A percentile compares a stretch with the other conserved stretches of the same genome.
Conservation (phyloP, 768 basidiomycete genomes). For the Royoungia palumana region DNA sequence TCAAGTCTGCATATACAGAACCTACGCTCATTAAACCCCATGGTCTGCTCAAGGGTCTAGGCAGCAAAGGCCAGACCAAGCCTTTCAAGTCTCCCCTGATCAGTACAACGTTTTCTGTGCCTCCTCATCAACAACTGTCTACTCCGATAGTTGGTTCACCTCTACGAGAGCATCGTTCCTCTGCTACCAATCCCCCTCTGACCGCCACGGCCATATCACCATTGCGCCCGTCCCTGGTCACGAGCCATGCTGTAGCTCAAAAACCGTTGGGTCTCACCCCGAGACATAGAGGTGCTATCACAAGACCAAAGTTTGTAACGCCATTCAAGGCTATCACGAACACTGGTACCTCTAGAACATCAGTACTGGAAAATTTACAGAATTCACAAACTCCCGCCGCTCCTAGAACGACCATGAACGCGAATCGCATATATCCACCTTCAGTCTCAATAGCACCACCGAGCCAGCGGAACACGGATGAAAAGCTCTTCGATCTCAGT, state of each 20-base stretch:
- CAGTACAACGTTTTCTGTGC: slow-evolving; percentile 8
- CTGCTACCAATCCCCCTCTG: slow-evolving; percentile 9
- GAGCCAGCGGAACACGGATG: slow-evolving; percentile 7
- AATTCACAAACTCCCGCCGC: background rate
- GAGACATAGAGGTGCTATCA: slow-evolving; percentile 28
- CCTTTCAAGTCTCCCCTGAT: slow-evolving; percentile 49
- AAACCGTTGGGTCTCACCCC: slow-evolving; percentile 25
- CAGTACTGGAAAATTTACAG: background rate
- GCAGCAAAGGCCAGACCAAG: slow-evolving; percentile 23
- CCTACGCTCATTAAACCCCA: slow-evolving; percentile 11
- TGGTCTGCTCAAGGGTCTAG: slow-evolving; percentile 7
- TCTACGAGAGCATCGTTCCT: slow-evolving; percentile 2
- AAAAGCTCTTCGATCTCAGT: slow-evolving; percentile 43
- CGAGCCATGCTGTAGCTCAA: slow-evolving; percentile 13
- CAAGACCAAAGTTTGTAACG: slow-evolving; percentile 47
- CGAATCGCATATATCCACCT: slow-evolving; percentile 28
- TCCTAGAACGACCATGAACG: background rate
- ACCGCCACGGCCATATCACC: slow-evolving; percentile 27
- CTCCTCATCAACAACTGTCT: slow-evolving; percentile 18
- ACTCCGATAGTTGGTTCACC: slow-evolving; percentile 30
- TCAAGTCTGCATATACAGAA: slow-evolving; percentile 25
- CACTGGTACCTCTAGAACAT: slow-evolving; percentile 33
- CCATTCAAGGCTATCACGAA: slow-evolving; percentile 58
- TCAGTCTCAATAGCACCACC: slow-evolving; percentile 7
- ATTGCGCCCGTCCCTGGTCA: slow-evolving; percentile 32